These are phyloP conservation scores for Chaetothyriales sp. DNA, from an alignment of 2,329 filamentous ascomycete species.

Conservation along the genomic window DNA sequence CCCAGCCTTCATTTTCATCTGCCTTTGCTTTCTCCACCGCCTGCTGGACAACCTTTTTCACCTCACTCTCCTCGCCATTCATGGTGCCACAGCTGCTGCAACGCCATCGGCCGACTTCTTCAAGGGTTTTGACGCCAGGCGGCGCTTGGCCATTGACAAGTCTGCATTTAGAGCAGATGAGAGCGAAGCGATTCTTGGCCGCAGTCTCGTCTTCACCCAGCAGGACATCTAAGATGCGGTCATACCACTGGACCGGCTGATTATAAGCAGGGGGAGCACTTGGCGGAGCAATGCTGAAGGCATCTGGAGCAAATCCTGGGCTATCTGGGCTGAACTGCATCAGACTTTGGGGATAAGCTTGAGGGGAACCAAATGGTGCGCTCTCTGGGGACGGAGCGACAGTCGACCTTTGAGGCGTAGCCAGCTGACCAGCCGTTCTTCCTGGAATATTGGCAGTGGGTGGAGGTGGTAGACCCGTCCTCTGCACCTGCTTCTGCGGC, in stretches of 20 bases:
- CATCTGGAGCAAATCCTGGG: slow-evolving; percentile 36
- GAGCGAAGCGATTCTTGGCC: slow-evolving; percentile 74
- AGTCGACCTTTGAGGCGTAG: slow-evolving; percentile 4
- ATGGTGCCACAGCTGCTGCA: slow-evolving; percentile 70
- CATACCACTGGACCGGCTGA: slow-evolving; percentile 63
- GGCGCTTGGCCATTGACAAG: slow-evolving; percentile 94
- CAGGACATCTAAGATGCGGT: slow-evolving; percentile 79
- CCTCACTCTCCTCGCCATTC: slow-evolving; percentile 60
- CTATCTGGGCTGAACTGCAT: slow-evolving; percentile 22
- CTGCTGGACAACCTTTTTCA: slow-evolving; percentile 56
- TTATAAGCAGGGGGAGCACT: slow-evolving; percentile 18
- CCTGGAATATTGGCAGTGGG: slow-evolving; percentile 52
- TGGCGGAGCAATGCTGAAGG: slow-evolving; percentile 23
- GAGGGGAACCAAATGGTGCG: slow-evolving; percentile 9
- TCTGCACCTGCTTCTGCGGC: slow-evolving; percentile 23
- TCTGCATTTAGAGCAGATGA: slow-evolving; percentile 71
- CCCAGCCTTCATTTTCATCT: slow-evolving; percentile 11
- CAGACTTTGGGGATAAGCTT: slow-evolving; percentile 4
- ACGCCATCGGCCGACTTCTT: slow-evolving; percentile 75
- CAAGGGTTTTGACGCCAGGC: slow-evolving; percentile 61
- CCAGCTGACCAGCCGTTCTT: slow-evolving; percentile 19
- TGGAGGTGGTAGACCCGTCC: slow-evolving; percentile 45
- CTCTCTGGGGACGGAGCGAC: slow-evolving; percentile 20
- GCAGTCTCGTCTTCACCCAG: slow-evolving; percentile 90
- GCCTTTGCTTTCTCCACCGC: slow-evolving; percentile 27